Base-by-base conservation (phyloP, 176 grass and related monocot species). In the Carex myosuroides region DNA sequence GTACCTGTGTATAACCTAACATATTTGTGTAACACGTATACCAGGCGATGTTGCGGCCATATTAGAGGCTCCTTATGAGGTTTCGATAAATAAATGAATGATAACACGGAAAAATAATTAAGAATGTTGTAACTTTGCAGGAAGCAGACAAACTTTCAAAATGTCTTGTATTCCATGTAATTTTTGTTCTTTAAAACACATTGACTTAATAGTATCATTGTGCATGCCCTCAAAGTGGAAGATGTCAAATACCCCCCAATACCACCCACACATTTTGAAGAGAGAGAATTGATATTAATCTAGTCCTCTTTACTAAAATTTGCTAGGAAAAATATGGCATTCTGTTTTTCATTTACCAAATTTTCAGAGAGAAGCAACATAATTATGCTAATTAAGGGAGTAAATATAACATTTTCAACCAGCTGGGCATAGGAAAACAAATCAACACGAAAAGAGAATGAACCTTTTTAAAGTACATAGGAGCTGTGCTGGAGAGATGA, bases 391-490 rank as follows among this genome's bases (percentile, higher is more conserved):
- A 10, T 21, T 29, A 29, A 29, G 41, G 1, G n/a, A 37, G 41
- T 50, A 4, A 50, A 73, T 50, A 10, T 73, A 26, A 52, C 44
- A 74, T 11, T 22, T 53, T 74, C n/a, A 53, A 26, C 13, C n/a
- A 21, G 18, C 20, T 24, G 21, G 42, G 10, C 5, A 75, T 37
- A 54, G 44, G 22, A 33, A 57, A 79, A 65, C 3, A 24, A 55
- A 70, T 60, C 60, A 9, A 20, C 52, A 37, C 60, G 77, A 80
- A 42, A 81, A 14, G 30, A 39, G 37, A 70, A 18, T 72, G 61
- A 3, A 95, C 96, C 93, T 98, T 98, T 88, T 92, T 98, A 46
- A 98, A 95, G 83, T 95, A 93, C 91, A 98, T 95, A 42, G 93
- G 96, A 0, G 92, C 91, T 20, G 91, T 79, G 58, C 86, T 91